A percentile compares a stretch with the other conserved stretches of the same genome.
Evolutionary conservation across 495 filamentous ascomycete genomes (phyloP).

Genomic region (Hypoxylon fragiforme): DNA sequence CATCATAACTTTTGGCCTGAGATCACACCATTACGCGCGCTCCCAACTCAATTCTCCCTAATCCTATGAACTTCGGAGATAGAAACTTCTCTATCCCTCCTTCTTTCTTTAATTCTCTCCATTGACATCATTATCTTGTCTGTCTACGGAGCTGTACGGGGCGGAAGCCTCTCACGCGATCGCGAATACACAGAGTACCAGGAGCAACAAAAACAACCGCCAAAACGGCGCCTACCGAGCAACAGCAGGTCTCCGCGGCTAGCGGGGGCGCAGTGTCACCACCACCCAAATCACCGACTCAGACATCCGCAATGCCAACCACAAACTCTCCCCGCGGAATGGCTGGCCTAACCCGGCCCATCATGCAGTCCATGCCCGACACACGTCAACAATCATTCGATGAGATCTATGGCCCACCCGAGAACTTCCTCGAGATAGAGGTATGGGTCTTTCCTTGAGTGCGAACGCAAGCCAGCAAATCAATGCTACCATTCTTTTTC

Average conservation of each 20-base stretch:
- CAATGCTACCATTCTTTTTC: too few relatives aligned
- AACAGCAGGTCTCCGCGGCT: constrained; percentile 30
- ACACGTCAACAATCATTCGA: constrained; percentile 92
- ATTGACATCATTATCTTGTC: not conserved
- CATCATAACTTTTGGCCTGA: not conserved
- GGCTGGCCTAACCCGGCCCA: constrained; percentile 54
- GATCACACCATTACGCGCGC: too few relatives aligned
- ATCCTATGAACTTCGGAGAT: not conserved
- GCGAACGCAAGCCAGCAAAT: too few relatives aligned
- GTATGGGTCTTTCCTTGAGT: constrained; percentile 50
- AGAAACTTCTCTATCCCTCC: not conserved
- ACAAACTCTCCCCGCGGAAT: constrained; percentile 37
- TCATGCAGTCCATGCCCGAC: constrained; percentile 81
- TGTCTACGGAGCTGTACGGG: constrained; percentile 6
- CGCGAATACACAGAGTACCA: constrained; percentile 7
- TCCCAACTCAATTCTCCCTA: not conserved
- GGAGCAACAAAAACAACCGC: constrained; percentile 38
- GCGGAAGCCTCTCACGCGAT: constrained; percentile 18
- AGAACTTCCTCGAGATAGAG: constrained; percentile 99
- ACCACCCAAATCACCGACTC: constrained; percentile 41
- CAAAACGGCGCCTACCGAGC: constrained; percentile 44
- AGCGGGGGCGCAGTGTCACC: constrained; percentile 28
- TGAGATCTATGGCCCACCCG: constrained; percentile 97
- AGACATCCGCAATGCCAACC: constrained; percentile 21
- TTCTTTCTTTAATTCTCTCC: not conserved